These are phyloP conservation scores for Nicotiana benthamiana DNA, from an alignment of 257 asterid species.

Conservation along the genomic window DNA sequence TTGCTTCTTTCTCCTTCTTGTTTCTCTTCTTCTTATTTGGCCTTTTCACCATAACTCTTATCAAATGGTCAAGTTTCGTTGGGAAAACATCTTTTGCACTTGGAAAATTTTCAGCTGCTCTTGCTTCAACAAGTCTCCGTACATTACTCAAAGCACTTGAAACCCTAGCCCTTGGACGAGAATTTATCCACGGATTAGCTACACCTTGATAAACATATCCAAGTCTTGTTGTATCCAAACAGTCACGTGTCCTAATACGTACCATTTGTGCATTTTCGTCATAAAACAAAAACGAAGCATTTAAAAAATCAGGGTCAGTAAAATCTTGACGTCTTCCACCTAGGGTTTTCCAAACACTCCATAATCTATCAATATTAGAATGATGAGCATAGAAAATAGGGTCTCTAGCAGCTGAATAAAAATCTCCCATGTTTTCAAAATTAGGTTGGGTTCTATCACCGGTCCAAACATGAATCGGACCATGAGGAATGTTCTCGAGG, in stretches of 20 bases:
- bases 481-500: slow-evolving; percentile 65
- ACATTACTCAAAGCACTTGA: slow-evolving; percentile 28
- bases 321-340: slow-evolving; percentile 67
- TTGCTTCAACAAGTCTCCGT: slow-evolving; percentile 42
- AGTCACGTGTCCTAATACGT: slow-evolving; percentile 56
- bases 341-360: slow-evolving; percentile 62
- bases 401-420: slow-evolving; percentile 77
- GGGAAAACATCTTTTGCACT: slow-evolving; percentile 32
- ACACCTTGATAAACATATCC: slow-evolving; percentile 59
- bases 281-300: slow-evolving; percentile 52
- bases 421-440: slow-evolving; percentile 67
- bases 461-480: slow-evolving; percentile 64
- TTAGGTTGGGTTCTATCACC: slow-evolving; percentile 65
- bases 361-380: slow-evolving; percentile 62
- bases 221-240: slow-evolving; percentile 39
- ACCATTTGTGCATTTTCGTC: slow-evolving; percentile 79
- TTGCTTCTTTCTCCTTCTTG: slow-evolving; percentile 40
- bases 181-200: slow-evolving; percentile 44
- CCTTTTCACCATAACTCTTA: slow-evolving; percentile 49
- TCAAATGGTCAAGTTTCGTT: slow-evolving; percentile 34
- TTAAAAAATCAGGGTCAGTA: slow-evolving; percentile 47
- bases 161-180: slow-evolving; percentile 48
- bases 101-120: slow-evolving; percentile 27
- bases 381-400: slow-evolving; percentile 78
- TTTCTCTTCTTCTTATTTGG: slow-evolving; percentile 49